These are phyloP conservation scores for Aspergillus texensis DNA, from an alignment of 2,329 filamentous ascomycete species.

Conservation along the genomic window DNA sequence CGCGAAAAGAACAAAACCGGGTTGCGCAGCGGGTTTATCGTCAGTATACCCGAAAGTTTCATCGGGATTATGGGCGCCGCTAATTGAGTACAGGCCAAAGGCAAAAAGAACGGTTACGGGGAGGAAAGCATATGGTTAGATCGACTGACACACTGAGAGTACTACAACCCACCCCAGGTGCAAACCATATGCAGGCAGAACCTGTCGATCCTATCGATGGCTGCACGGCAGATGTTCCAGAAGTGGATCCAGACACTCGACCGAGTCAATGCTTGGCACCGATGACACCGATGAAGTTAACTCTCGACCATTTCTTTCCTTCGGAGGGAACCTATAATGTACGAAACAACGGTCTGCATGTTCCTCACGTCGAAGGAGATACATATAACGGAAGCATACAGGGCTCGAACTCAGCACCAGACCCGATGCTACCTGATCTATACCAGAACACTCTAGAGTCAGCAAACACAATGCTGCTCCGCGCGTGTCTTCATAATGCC, in stretches of 20 bases:
- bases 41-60: slow-evolving; percentile 20
- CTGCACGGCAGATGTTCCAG: not conserved
- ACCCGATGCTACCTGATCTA: not conserved
- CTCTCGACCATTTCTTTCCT: slow-evolving; percentile 6
- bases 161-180: not conserved
- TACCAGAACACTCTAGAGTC: slow-evolving; percentile 9
- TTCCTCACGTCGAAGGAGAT: not conserved
- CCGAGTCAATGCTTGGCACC: not conserved
- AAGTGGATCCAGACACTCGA: not conserved
- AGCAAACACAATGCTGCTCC: not conserved
- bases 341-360: too few species aligned
- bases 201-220: not conserved
- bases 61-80: not conserved
- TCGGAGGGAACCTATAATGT: too few species aligned
- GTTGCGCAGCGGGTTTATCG: slow-evolving; percentile 40
- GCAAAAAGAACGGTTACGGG: slow-evolving; percentile 14
- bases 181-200: rapidly evolving
- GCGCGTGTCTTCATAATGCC: slow-evolving; percentile 16
- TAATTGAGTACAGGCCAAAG: slow-evolving; percentile 15
- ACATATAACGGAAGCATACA: not conserved
- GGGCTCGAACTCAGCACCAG: too few species aligned
- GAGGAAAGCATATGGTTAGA: not conserved
- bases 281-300: not conserved
- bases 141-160: not conserved
- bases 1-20: slow-evolving; percentile 43